Conservation (phyloP, 768 basidiomycete species). For the Lyophyllum shimeji region DNA sequence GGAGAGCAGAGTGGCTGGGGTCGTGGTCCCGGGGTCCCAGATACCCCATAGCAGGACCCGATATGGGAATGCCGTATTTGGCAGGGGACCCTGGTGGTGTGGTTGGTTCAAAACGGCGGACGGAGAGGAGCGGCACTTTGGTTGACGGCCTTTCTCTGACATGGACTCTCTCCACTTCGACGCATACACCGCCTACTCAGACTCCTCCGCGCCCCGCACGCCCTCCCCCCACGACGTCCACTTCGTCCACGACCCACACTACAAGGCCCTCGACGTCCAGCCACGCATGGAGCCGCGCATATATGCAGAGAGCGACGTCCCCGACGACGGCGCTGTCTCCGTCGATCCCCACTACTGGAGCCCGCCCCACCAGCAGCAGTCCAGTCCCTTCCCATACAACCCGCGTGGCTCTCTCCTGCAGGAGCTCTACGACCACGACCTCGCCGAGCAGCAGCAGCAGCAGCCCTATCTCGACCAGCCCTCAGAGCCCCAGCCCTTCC, state of each 20-base stretch:
- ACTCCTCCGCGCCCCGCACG: slow-evolving; percentile 70
- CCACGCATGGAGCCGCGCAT: slow-evolving; percentile 50
- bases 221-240: slow-evolving; percentile 61
- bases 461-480: slow-evolving; percentile 34
- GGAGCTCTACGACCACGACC: slow-evolving; percentile 69
- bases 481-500: slow-evolving; percentile 25
- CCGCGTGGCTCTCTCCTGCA: slow-evolving; percentile 57
- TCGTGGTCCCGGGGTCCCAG: slow-evolving; percentile 19
- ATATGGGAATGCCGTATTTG: slow-evolving; percentile 10
- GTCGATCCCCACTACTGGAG: slow-evolving; percentile 44
- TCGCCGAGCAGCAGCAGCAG: slow-evolving; percentile 40
- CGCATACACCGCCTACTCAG: slow-evolving; percentile 63
- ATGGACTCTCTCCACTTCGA: slow-evolving; percentile 57
- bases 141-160: slow-evolving; percentile 9
- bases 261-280: slow-evolving; percentile 32
- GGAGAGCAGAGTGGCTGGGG: slow-evolving; percentile 28
- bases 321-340: slow-evolving; percentile 41
- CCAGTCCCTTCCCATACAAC: slow-evolving; percentile 29
- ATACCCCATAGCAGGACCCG: slow-evolving; percentile 20
- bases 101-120: slow-evolving; percentile 12
- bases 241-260: slow-evolving; percentile 21
- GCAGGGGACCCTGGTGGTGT: neutral
- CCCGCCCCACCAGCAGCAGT: slow-evolving; percentile 21
- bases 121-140: neutral
- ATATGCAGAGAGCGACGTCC: slow-evolving; percentile 47